These are phyloP conservation scores for Quercus rubra DNA, from an alignment of 306 rosid species.

Conservation along the genomic window DNA sequence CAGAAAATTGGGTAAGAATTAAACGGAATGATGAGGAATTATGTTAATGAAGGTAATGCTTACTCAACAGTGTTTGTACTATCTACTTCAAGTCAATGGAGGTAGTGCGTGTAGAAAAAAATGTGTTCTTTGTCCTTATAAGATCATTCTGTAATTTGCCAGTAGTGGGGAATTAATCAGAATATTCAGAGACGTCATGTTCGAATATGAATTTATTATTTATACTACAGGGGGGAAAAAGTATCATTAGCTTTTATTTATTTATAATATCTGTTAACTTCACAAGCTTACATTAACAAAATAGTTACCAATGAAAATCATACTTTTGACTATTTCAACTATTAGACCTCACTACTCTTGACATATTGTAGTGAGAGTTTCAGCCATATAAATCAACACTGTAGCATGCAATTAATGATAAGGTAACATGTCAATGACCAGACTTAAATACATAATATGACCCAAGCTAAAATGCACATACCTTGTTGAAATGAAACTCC, in stretches of 20 bases:
- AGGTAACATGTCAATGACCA: not conserved
- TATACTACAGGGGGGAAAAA: not conserved
- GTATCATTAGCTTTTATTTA: too few relatives aligned
- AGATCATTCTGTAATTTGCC: not conserved
- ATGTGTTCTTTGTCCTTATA: not conserved
- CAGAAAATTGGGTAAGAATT: not conserved
- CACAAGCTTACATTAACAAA: not conserved
- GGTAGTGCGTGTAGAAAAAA: not conserved
- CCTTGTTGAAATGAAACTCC: constrained; percentile 52
- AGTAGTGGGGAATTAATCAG: not conserved
- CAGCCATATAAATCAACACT: not conserved
- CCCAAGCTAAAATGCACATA: constrained; percentile 4
- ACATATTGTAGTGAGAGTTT: not conserved
- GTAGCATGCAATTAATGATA: not conserved
- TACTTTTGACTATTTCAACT: not conserved
- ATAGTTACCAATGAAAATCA: not conserved
- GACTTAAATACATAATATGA: not conserved
- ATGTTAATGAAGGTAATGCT: not conserved
- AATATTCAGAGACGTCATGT: not conserved
- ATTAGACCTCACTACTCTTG: not conserved
- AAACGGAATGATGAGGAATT: not conserved
- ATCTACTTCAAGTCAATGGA: not conserved
- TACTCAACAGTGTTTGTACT: not conserved
- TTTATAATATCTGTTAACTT: not conserved
- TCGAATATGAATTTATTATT: not conserved